A percentile compares a stretch with the other conserved stretches of the same genome.
These are phyloP conservation scores for Globisporangium solare DNA, from an alignment of 352 stramenopile species.

Conservation along the genomic window DNA sequence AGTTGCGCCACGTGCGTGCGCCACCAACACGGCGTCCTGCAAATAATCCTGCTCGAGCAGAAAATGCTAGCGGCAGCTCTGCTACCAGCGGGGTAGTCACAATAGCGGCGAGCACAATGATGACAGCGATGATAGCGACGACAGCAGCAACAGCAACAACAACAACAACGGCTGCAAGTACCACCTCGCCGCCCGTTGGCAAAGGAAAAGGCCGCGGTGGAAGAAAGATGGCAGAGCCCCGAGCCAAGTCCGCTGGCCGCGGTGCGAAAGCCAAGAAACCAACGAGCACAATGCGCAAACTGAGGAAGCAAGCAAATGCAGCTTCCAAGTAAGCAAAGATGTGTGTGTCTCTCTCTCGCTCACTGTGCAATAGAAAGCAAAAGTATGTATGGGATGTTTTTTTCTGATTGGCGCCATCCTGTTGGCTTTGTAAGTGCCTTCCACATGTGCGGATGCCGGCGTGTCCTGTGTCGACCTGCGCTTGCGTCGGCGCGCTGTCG, in stretches of 20 bases:
- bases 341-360: neutral
- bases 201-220: neutral
- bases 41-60: neutral
- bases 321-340: neutral
- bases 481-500: too few species aligned
- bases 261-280: slow-evolving; percentile 13
- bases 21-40: slow-evolving; percentile 15
- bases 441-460: too few species aligned
- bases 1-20: slow-evolving; percentile 69
- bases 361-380: neutral
- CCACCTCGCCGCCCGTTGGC: too few species aligned
- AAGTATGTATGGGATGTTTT: too few species aligned
- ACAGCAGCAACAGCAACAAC: neutral
- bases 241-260: slow-evolving; percentile 13
- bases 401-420: too few species aligned
- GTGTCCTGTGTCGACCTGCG: too few species aligned
- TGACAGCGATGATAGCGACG: neutral
- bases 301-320: slow-evolving; percentile 6
- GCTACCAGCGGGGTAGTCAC: too few species aligned
- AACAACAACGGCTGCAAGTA: neutral
- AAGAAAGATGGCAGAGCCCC: neutral
- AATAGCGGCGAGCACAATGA: neutral
- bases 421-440: too few species aligned
- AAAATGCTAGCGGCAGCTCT: neutral
- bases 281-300: slow-evolving; percentile 1